These are phyloP conservation scores for Fistulifera solaris DNA, from an alignment of 108 stramenopile genomes.

Conservation along the genomic window DNA sequence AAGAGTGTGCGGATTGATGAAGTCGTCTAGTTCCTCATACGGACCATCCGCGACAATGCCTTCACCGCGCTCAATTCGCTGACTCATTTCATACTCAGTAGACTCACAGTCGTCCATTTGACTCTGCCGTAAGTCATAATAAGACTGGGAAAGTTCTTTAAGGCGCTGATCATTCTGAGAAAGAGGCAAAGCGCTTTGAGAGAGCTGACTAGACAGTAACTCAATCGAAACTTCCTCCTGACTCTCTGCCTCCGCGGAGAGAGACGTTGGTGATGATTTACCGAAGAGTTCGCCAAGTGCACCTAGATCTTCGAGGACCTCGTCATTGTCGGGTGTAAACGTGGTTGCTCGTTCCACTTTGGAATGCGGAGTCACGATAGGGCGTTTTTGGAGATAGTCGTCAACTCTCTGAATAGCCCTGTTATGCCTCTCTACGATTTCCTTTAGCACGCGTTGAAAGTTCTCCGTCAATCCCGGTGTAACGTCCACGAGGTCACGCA, in stretches of 20 bases:
- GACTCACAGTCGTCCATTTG: slow-evolving; percentile 8
- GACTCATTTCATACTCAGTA: slow-evolving; percentile 23
- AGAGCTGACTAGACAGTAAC: too few species aligned
- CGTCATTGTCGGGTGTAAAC: neutral
- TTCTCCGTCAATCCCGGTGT: slow-evolving; percentile 61
- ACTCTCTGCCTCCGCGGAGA: slow-evolving; percentile 11
- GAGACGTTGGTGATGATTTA: slow-evolving; percentile 15
- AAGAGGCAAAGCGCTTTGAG: neutral
- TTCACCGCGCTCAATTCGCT: slow-evolving; percentile 53
- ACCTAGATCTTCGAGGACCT: neutral
- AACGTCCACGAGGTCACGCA: slow-evolving; percentile 43
- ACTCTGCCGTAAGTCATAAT: neutral
- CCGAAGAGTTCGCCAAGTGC: neutral
- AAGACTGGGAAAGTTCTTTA: slow-evolving; percentile 1
- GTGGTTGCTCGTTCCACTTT: neutral
- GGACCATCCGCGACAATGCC: slow-evolving; percentile 19
- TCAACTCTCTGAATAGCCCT: slow-evolving; percentile 4
- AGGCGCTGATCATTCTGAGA: slow-evolving; percentile 2
- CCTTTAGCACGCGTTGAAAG: slow-evolving; percentile 47
- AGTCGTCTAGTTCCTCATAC: slow-evolving; percentile 25
- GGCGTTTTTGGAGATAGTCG: neutral
- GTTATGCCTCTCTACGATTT: slow-evolving; percentile 42
- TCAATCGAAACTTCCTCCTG: slow-evolving; percentile 1
- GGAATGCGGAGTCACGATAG: too few species aligned
- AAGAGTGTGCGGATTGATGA: slow-evolving; percentile 50